phyloP scores from a whole-genome alignment of 139 green algal species.

The Tetradesmus lagerheimii region DNA sequence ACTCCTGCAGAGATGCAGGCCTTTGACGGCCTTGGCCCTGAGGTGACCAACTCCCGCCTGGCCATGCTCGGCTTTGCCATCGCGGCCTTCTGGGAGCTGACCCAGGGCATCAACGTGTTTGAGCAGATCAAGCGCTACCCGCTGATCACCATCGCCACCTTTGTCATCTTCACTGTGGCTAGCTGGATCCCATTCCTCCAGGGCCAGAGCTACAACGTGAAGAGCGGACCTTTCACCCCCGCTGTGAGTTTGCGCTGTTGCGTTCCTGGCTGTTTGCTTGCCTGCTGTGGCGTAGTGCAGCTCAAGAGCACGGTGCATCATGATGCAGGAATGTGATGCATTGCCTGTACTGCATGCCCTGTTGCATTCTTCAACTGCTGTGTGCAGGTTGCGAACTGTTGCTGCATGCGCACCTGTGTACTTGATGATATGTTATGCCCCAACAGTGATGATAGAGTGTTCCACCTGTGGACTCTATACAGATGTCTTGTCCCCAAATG shows the following conservation, averaged over 20 bases:
- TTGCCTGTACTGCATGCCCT: too few species aligned
- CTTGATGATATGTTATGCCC: too few species aligned
- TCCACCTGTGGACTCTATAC: too few species aligned
- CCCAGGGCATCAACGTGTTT: conserved; percentile 43
- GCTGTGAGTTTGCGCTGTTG: conserved; percentile 11
- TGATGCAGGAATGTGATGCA: too few species aligned
- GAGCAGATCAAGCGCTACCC: conserved; percentile 43
- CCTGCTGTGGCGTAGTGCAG: neutral
- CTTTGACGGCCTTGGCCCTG: conserved; percentile 54
- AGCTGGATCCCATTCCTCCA: conserved; percentile 61
- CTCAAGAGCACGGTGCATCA: too few species aligned
- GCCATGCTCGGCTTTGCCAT: conserved; percentile 48
- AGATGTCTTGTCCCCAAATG: too few species aligned
- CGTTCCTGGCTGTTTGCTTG: neutral
- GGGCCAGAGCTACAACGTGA: conserved; percentile 52
- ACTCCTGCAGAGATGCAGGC: conserved; percentile 54
- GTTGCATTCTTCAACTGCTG: too few species aligned
- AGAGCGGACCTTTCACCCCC: conserved; percentile 49
- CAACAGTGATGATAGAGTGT: neutral
- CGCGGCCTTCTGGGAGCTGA: conserved; percentile 45
- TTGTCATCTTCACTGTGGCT: conserved; percentile 49
- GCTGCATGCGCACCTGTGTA: too few species aligned
- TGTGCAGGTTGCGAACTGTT: too few species aligned
- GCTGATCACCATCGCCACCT: conserved; percentile 35
- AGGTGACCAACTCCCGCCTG: conserved; percentile 47